Base-by-base conservation (phyloP, 129 eudicot genomes). In the Calendula officinalis region DNA sequence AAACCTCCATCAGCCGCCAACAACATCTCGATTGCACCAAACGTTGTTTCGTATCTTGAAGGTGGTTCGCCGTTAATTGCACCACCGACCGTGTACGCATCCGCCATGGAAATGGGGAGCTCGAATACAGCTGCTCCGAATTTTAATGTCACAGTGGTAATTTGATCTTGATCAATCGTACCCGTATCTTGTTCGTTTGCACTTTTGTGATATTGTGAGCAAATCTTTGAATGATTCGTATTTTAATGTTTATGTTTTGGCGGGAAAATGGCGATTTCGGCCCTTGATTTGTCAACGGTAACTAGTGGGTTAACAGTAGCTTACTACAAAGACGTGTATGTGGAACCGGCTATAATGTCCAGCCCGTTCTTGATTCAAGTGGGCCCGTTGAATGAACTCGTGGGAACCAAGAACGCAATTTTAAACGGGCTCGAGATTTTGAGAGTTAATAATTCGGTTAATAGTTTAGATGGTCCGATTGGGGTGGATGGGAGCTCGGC, bases 131-230 rank as follows among this genome's bases (percentile, higher is more conserved):
- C 38, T 33, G 64, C 62, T 12, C 85, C 90, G 0, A 92, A 74
- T 75, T 92, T 92, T 59, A 92, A 92, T 35, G 69, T 92, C 0
- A 82, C 95, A n/a, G 3, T 92, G 98, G 98, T 74, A 56, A 22
- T 68, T 92, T n/a, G 83, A 79, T 7, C 65, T 92, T 7, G 96
- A 85, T 61, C 42, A 55, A 2, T 46, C 88, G 0, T 85, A 60
- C 48, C 38, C 83, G 7, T 77, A 92, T 56, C 78, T 92, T 5
- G 56, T 92, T 13, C 90, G 96, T 39, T 73, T 92, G 12, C 98
- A 92, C 77, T 92, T 92, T 45, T 81, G 89, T 9, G 98, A 92
- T n/a, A 88, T 92, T 3, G 87, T 92, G 5, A 92, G 98, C 81
- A 88, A 85, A 51, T 61, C 91, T 1, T 9, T 71, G 7, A 83